Base-by-base conservation (phyloP, 2,329 filamentous ascomycete species). In the Drechslera avenae region DNA sequence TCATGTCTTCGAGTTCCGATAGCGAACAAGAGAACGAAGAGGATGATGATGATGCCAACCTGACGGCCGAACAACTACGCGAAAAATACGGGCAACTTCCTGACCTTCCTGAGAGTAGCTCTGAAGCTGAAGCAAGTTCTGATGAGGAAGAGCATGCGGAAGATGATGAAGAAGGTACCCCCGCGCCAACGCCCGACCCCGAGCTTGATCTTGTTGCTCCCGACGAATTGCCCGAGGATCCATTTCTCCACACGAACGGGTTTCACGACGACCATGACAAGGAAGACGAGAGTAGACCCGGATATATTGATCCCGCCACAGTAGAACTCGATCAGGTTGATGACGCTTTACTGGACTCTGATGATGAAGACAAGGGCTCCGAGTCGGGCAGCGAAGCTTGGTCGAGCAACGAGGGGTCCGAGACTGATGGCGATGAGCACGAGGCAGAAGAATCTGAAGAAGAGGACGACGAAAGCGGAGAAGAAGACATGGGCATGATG, bases 51-150 rank as follows among this genome's bases (percentile, higher is more conserved):
- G 86, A 87, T 37, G 87, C 88, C 52, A 79, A 80, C 9, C 77
- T 91, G 3, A 89, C 86, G 0, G 83, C 87, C 54, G 87, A 89
- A 50, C 84, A 90, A 64, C 70, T 90, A 12, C 82, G 79, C 19
- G 79, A 80, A 32, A 91, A 91, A 68, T 91, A 90, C 57, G 83
- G 84, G 7, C 80, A 86, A 45, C 75, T 90, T 5, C 85, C 86
- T 0, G 78, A 78, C 14, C 54, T 72, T 6, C 61, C 63, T 1
- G 59, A 83, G 17, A 66, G 56, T 13, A 64, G 59, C 50, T 66
- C 62, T 6, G 61, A 66, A n/a, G 61, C 54, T 4, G 65, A 62
- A 3, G 51, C 52, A 3, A 56, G 57, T 3, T 59, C 54, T 8
- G 77, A 77, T 7, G 70, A 72, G 5, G 66, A 68, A 10, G 66